Percentiles rank a stretch among this genome's conserved stretches.
These are phyloP conservation scores for Vaccinium darrowii DNA, from an alignment of 148 eudicot species.

Conservation along the genomic window DNA sequence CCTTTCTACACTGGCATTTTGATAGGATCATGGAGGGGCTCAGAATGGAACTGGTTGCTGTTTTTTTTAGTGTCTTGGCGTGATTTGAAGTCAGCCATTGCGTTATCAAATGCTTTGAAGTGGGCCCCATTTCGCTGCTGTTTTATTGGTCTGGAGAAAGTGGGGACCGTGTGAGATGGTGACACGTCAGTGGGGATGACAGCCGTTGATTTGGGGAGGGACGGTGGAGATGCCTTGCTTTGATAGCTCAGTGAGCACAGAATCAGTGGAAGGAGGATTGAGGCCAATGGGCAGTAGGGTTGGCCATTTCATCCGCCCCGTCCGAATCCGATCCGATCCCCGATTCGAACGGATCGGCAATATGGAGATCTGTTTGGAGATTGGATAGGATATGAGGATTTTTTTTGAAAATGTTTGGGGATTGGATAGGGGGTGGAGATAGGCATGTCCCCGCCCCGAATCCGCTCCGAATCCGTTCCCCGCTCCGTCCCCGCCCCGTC, in stretches of 20 bases:
- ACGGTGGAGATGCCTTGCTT: constrained; percentile 64
- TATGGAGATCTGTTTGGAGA: no score
- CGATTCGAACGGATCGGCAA: no score
- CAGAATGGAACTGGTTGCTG: not conserved
- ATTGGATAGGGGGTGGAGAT: no score
- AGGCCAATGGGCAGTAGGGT: constrained; percentile 79
- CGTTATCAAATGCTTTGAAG: not conserved
- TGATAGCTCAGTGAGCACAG: constrained; percentile 66
- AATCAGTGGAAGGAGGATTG: constrained; percentile 72
- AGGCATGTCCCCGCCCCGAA: no score
- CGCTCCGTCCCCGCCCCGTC: no score
- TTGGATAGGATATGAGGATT: no score
- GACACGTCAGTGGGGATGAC: constrained; percentile 27
- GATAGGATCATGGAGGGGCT: not conserved
- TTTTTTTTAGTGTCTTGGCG: constrained; percentile 9
- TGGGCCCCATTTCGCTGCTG: not conserved
- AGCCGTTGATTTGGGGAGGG: constrained; percentile 45
- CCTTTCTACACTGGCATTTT: not conserved
- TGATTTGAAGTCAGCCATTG: not conserved
- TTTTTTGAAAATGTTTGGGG: no score
- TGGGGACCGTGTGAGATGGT: not conserved
- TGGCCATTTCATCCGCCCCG: no score
- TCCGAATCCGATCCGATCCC: no score
- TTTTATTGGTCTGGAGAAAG: not conserved
- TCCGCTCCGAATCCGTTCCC: no score